Percentiles rank a stretch among this genome's conserved stretches.
Evolutionary conservation across 73 alveolate genomes (phyloP).

Genomic region (Stentor coeruleus): DNA sequence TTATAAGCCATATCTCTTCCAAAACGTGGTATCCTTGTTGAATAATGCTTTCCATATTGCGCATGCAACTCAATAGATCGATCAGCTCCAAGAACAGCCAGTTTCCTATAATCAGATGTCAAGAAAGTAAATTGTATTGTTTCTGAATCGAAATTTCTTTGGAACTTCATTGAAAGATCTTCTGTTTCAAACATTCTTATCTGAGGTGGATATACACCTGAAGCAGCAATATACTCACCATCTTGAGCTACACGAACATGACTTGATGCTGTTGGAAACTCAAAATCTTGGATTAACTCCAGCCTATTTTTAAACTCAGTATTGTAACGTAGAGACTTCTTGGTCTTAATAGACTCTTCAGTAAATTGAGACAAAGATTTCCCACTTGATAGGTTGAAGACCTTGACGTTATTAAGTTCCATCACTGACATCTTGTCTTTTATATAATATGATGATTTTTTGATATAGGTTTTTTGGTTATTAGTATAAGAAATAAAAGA

Average conservation of each 20-base stretch:
- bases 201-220: constrained; percentile 96
- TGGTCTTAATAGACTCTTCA: constrained; percentile 55
- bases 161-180: constrained; percentile 89
- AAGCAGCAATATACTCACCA: constrained; percentile 73
- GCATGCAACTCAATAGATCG: constrained; percentile 97
- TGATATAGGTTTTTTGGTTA: too few relatives aligned
- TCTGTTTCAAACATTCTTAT: constrained; percentile 83
- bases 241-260: constrained; percentile 73
- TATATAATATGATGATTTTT: too few relatives aligned
- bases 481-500: too few relatives aligned
- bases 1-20: constrained; percentile 93
- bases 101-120: constrained; percentile 88
- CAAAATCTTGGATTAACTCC: constrained; percentile 79
- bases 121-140: constrained; percentile 76
- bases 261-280: constrained; percentile 66
- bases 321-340: constrained; percentile 42
- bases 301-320: constrained; percentile 64
- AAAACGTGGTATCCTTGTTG: constrained; percentile 84
- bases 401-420: constrained; percentile 60
- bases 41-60: constrained; percentile 88
- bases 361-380: constrained; percentile 67
- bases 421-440: constrained; percentile 35
- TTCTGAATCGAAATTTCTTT: constrained; percentile 93
- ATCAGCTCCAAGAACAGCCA: constrained; percentile 91
- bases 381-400: constrained; percentile 73